Evolutionary conservation across 1,284 basidiomycete species (phyloP), one percentile per base, ranked within the genome.

Genomic region (Heterobasidion parviporum): DNA sequence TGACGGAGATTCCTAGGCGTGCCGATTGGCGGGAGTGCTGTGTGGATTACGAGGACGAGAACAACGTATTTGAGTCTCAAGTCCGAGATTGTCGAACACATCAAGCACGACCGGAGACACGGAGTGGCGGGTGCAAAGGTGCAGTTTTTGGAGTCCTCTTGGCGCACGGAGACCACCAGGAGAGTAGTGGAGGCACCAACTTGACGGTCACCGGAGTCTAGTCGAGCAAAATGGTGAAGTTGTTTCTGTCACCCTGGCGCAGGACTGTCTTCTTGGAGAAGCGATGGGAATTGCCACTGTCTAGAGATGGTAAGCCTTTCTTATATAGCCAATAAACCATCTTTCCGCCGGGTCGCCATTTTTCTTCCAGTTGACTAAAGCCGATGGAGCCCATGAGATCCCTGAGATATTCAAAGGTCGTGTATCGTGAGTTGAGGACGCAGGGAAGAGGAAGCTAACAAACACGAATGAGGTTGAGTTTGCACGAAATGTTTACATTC

Each of bases 391-490:
- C 59, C 82, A 93, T 85, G 33, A 94, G 69, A 1, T 66, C 65
- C 32, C 70, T 68, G 8, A 93, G 75, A 47, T 78, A 78, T 12
- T 81, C 77, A 15, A 77, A 72, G 3, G 85, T 81, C 57, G 89
- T 69, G 66, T 94, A 94, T 6, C 92, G 81, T 3, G 92, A 94
- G 66, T 94, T 95, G 26, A 75, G 67, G 20, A 94, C 76, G 64
- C 92, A 95, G 2, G 92, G 85, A 14, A 87, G 72, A 0, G 92
- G 92, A 2, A 95, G 79, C 87, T 89, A 4, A 9, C 4, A 20
- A 48, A 15, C 10, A n/a, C 12, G 46, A n/a, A 32, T 15, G 46
- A 48, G 16, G 46, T 14, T 10, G 38, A 41, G 15, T 20, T 48
- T 16, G 3, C 10, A 38, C 14, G n/a, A 32, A 55, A 43, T 38